phyloP scores from a whole-genome alignment of 345 rosid genomes.

The Hibiscus mutabilis region DNA sequence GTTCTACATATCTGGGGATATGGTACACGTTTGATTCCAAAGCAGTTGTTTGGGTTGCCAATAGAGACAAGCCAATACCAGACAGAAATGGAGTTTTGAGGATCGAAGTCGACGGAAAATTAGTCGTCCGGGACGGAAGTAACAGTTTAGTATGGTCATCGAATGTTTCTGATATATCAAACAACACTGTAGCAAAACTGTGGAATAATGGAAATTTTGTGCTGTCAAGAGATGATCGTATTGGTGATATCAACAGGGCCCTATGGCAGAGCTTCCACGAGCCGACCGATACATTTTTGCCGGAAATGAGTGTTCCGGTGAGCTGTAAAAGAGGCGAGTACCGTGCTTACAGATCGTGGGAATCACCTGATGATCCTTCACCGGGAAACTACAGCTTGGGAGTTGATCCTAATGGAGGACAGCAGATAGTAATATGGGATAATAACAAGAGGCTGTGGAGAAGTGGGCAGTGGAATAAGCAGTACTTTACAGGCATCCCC shows the following conservation, averaged over 20 bases:
- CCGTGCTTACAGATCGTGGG: slow-evolving; percentile 48
- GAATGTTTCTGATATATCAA: not conserved
- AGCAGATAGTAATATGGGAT: slow-evolving; percentile 71
- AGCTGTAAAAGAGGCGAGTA: slow-evolving; percentile 30
- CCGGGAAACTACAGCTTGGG: slow-evolving; percentile 54
- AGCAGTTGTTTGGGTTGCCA: not conserved
- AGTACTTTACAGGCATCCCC: slow-evolving; percentile 51
- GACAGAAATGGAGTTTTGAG: not conserved
- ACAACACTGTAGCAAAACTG: not conserved
- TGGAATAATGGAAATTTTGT: slow-evolving; percentile 24
- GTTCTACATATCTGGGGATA: not conserved
- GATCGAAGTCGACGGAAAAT: not conserved
- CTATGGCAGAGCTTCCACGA: slow-evolving; percentile 60
- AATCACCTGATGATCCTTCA: slow-evolving; percentile 50
- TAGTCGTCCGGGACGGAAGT: not conserved
- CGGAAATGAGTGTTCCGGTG: slow-evolving; percentile 49
- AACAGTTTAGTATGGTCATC: not conserved
- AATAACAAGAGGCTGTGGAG: slow-evolving; percentile 47
- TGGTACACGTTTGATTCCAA: not conserved
- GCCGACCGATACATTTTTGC: slow-evolving; percentile 49
- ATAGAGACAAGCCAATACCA: not conserved
- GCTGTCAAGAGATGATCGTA: slow-evolving; percentile 20
- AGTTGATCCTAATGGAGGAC: slow-evolving; percentile 51
- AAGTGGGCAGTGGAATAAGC: slow-evolving; percentile 69
- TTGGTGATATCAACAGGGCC: not conserved